These are phyloP conservation scores for Tuber indicum DNA, from an alignment of 495 filamentous ascomycete species.

Conservation along the genomic window DNA sequence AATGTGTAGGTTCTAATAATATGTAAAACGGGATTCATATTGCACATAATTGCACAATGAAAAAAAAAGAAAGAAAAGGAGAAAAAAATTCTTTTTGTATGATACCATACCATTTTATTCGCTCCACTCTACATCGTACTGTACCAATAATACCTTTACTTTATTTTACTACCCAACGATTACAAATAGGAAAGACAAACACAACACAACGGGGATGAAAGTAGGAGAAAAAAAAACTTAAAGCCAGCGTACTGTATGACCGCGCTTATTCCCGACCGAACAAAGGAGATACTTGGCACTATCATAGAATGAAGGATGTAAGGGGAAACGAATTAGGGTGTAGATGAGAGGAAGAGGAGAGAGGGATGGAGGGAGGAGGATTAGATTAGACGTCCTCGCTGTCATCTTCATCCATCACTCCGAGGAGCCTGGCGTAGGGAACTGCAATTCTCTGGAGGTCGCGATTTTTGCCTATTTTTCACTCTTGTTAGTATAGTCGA, in stretches of 20 bases:
- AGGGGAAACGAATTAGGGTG: not conserved
- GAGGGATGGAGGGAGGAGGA: not conserved
- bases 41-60: not conserved
- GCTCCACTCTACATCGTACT: not conserved
- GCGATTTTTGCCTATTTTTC: slow-evolving; percentile 75
- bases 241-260: not conserved
- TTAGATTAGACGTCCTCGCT: slow-evolving; percentile 34
- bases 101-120: not conserved
- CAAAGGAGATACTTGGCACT: not conserved
- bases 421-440: slow-evolving; percentile 75
- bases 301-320: not conserved
- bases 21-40: not conserved
- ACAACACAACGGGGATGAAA: not conserved
- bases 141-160: not conserved
- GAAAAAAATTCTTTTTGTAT: not conserved
- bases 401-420: slow-evolving; percentile 48
- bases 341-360: not conserved
- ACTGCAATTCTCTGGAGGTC: slow-evolving; percentile 85
- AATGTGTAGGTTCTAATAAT: not conserved
- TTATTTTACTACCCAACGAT: not conserved
- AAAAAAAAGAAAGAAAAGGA: no score
- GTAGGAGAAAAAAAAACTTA: not conserved
- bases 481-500: slow-evolving; percentile 40
- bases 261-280: not conserved
- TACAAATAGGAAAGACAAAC: not conserved